Conservation (phyloP, 331 rosid species). For the Quercus tomentella region DNA sequence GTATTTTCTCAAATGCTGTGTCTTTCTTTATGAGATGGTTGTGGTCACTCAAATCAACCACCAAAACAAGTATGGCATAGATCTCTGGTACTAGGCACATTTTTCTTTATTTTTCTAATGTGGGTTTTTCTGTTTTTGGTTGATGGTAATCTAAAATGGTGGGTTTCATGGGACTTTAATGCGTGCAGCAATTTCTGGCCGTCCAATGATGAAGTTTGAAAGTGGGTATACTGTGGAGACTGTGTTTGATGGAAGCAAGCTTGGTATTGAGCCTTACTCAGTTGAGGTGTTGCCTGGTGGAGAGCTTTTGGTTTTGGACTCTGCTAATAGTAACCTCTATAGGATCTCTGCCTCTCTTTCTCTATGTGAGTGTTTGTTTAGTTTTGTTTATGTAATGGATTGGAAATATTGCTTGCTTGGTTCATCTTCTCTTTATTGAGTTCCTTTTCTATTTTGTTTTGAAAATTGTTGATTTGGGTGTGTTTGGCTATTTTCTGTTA, state of each 20-base stretch:
- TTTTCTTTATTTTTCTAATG: conserved; percentile 1
- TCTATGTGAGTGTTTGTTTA: conserved; percentile 55
- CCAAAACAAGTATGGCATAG: conserved; percentile 55
- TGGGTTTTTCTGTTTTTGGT: neutral
- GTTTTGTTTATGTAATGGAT: conserved; percentile 4
- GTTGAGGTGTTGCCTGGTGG: conserved; percentile 75
- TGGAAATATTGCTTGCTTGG: neutral
- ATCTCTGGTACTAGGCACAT: conserved; percentile 30
- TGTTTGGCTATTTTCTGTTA: neutral
- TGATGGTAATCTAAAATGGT: conserved; percentile 18
- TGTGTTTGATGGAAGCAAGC: conserved; percentile 94
- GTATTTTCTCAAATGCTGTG: conserved; percentile 63
- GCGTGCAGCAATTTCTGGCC: conserved; percentile 53
- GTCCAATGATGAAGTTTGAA: conserved; percentile 86
- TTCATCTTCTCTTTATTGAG: conserved; percentile 10
- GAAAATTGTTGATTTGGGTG: neutral
- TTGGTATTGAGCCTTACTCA: conserved; percentile 83
- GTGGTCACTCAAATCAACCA: conserved; percentile 72
- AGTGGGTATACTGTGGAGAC: conserved; percentile 87
- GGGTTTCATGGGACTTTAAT: neutral
- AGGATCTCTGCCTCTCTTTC: conserved; percentile 82
- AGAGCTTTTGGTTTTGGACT: conserved; percentile 85
- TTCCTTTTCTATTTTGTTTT: neutral
- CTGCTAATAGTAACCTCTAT: conserved; percentile 73
- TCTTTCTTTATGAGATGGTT: conserved; percentile 64